phyloP scores from a whole-genome alignment of 2,329 filamentous ascomycete genomes.

The Penicillium hordei region DNA sequence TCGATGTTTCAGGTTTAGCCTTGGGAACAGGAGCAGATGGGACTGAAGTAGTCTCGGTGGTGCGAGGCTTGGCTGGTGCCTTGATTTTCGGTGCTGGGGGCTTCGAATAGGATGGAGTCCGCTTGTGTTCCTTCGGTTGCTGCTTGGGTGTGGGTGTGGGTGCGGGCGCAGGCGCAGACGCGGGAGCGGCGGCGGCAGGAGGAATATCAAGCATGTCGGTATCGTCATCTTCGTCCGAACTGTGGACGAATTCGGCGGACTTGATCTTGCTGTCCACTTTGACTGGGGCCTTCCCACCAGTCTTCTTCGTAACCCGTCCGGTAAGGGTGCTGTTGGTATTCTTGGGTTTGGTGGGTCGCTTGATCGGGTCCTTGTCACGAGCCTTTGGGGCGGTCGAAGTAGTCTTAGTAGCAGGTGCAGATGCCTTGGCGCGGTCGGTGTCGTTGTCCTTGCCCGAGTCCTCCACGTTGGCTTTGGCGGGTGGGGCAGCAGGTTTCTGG shows the following conservation, averaged over 20 bases:
- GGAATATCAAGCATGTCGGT: conserved; percentile 32
- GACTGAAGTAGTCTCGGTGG: conserved; percentile 13
- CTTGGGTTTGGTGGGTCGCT: conserved; percentile 45
- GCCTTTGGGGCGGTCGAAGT: conserved; percentile 35
- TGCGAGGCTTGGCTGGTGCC: conserved; percentile 19
- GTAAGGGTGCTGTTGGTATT: conserved; percentile 50
- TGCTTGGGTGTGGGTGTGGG: conserved; percentile 22
- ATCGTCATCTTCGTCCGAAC: conserved; percentile 52
- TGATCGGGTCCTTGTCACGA: conserved; percentile 42
- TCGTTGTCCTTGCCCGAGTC: conserved; percentile 41
- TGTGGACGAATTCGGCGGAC: conserved; percentile 55
- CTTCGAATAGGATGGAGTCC: conserved; percentile 19
- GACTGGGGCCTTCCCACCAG: conserved; percentile 39
- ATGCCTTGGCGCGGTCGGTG: conserved; percentile 35
- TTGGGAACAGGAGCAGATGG: conserved; percentile 28
- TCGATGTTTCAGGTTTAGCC: conserved; percentile 10
- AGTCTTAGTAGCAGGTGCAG: conserved; percentile 29
- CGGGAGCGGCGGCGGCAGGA: conserved; percentile 24
- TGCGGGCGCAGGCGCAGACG: conserved; percentile 8
- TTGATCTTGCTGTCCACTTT: conserved; percentile 51
- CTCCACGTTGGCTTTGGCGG: conserved; percentile 37
- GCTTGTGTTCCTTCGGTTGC: conserved; percentile 18
- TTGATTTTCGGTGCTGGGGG: conserved; percentile 20
- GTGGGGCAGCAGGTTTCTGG: not conserved
- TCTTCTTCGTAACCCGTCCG: conserved; percentile 48